Conservation (phyloP, 2,329 filamentous ascomycete species). For the Aspergillus piperis region DNA sequence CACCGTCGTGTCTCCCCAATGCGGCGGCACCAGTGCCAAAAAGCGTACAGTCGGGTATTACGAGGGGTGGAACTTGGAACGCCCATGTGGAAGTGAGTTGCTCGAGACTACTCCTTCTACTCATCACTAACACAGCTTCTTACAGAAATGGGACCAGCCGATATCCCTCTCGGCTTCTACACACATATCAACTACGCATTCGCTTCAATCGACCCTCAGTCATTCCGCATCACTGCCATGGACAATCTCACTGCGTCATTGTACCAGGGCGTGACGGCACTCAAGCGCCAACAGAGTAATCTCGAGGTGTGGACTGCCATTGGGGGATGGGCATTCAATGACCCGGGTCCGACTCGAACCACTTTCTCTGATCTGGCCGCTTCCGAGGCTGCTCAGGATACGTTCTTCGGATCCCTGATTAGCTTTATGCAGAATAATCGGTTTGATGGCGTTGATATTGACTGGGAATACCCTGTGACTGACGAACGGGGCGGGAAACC, state of each 20-base stretch:
- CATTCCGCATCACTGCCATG: constrained; percentile 33
- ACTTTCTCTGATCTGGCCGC: constrained; percentile 22
- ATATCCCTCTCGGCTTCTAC: constrained; percentile 26
- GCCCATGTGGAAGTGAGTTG: constrained; percentile 23
- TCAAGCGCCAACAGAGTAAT: constrained; percentile 33
- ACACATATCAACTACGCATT: constrained; percentile 46
- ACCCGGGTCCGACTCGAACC: constrained; percentile 21
- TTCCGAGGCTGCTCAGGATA: constrained; percentile 13
- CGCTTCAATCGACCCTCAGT: constrained; percentile 43
- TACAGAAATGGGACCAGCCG: constrained; percentile 16
- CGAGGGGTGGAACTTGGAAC: constrained; percentile 32
- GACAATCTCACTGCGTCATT: constrained; percentile 18
- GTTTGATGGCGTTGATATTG: constrained; percentile 20
- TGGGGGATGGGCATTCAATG: constrained; percentile 29
- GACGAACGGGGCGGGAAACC: constrained; percentile 14
- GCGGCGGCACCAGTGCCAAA: constrained; percentile 8
- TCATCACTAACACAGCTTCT: background rate
- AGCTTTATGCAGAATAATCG: constrained; percentile 13
- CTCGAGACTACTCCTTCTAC: background rate
- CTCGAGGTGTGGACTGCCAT: constrained; percentile 28
- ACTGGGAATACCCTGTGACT: constrained; percentile 21
- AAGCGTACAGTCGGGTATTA: constrained; percentile 39
- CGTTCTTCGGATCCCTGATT: constrained; percentile 17
- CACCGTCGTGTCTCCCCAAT: constrained; percentile 14
- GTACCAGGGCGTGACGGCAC: constrained; percentile 27